Evolutionary conservation across 1,284 basidiomycete species (phyloP).

Genomic region (Bjerkandera adusta): DNA sequence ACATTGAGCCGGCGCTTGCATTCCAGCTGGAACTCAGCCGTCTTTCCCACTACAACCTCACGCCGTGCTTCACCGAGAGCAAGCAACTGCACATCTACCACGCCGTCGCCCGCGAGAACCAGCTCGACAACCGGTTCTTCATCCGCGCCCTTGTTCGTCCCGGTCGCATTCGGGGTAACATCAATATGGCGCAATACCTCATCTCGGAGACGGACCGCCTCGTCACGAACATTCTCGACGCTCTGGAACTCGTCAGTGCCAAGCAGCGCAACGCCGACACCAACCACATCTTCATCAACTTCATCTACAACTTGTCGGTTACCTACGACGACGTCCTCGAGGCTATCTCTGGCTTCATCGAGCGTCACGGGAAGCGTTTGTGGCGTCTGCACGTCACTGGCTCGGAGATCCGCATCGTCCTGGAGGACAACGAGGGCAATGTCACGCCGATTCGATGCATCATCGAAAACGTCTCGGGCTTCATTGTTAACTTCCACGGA

Average conservation of each 20-base stretch:
- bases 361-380: constrained; percentile 95
- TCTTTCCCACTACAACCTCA: constrained; percentile 95
- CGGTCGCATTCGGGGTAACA: constrained; percentile 86
- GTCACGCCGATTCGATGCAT: constrained; percentile 95
- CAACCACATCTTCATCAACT: constrained; percentile 98
- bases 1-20: constrained; percentile 97
- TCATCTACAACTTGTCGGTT: constrained; percentile 95
- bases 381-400: constrained; percentile 98
- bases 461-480: constrained; percentile 98
- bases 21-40: constrained; percentile 98
- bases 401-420: constrained; percentile 93
- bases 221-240: constrained; percentile 92
- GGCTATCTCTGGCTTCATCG: constrained; percentile 96
- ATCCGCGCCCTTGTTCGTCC: constrained; percentile 96
- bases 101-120: constrained; percentile 93
- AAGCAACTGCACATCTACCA: constrained; percentile 98
- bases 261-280: constrained; percentile 89
- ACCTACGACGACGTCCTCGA: constrained; percentile 95
- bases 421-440: constrained; percentile 93
- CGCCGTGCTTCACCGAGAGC: constrained; percentile 90
- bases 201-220: constrained; percentile 98
- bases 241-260: constrained; percentile 88
- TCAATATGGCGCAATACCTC: constrained; percentile 95
- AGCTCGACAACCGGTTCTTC: constrained; percentile 97
- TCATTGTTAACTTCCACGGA: constrained; percentile 98